A percentile compares a stretch with the other conserved stretches of the same genome.
Evolutionary conservation across 495 filamentous ascomycete genomes (phyloP).

Genomic region (Lichina pygmaea): DNA sequence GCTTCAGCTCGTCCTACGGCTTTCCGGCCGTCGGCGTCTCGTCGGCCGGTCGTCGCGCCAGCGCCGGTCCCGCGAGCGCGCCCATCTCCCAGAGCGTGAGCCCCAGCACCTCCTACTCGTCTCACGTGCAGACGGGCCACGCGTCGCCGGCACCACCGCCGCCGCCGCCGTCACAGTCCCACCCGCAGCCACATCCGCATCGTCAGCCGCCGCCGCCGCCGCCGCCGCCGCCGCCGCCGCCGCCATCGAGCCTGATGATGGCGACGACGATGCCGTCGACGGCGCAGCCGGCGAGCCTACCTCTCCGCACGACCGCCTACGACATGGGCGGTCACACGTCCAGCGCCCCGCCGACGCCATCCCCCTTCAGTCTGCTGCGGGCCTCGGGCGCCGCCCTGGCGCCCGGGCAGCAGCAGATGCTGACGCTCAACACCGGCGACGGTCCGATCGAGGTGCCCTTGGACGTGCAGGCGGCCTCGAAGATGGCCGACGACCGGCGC

Average conservation of each 20-base stretch:
- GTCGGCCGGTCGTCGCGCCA: constrained; percentile 16
- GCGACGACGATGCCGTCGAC: background rate
- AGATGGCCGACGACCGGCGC: constrained; percentile 68
- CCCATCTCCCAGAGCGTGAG: constrained; percentile 24
- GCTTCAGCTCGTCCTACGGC: constrained; percentile 10
- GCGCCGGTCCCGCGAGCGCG: constrained; percentile 12
- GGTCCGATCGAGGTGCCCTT: constrained; percentile 34
- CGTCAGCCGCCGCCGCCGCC: constrained; percentile 1
- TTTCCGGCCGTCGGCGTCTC: constrained; percentile 16
- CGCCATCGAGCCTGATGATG: background rate
- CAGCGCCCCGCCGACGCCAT: constrained; percentile 9
- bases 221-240: constrained; percentile 1
- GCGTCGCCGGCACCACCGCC: constrained; percentile 15
- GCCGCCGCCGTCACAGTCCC: background rate
- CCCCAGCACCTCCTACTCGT: constrained; percentile 24
- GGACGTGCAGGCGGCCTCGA: constrained; percentile 58
- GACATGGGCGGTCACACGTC: constrained; percentile 4
- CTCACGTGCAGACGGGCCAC: constrained; percentile 20
- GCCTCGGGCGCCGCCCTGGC: constrained; percentile 6
- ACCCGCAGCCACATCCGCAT: background rate
- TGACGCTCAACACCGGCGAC: constrained; percentile 12
- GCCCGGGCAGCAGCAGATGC: constrained; percentile 7
- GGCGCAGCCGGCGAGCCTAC: background rate
- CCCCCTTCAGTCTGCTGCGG: constrained; percentile 2
- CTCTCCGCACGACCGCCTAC: constrained; percentile 1